A percentile compares a stretch with the other conserved stretches of the same genome.
Conservation (phyloP, 805 yeast genomes). For the Spathaspora boniae region DNA sequence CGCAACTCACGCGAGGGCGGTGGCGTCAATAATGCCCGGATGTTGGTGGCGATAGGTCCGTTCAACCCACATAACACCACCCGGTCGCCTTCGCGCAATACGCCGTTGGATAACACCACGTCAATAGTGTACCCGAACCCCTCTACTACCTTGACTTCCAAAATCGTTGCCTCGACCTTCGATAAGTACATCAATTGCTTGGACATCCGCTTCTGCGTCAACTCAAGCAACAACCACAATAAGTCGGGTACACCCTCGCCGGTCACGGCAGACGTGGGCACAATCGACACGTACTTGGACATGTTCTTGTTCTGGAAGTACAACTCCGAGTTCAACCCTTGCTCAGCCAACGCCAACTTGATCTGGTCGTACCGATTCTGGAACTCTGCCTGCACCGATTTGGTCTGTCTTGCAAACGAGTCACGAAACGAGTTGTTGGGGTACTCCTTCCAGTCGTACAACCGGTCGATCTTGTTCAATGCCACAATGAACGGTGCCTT, state of each 20-base stretch:
- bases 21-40: conserved; percentile 94
- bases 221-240: conserved; percentile 89
- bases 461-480: conserved; percentile 93
- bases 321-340: conserved; percentile 95
- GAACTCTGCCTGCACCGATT: conserved; percentile 88
- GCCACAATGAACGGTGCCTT: conserved; percentile 99
- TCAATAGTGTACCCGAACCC: conserved; percentile 99
- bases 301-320: conserved; percentile 93
- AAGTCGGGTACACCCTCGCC: conserved; percentile 99
- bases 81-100: conserved; percentile 90
- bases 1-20: conserved; percentile 96
- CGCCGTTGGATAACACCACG: conserved; percentile 96
- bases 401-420: conserved; percentile 76
- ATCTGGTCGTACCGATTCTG: conserved; percentile 81
- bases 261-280: conserved; percentile 97
- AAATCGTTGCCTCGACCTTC: conserved; percentile 89
- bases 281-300: conserved; percentile 90
- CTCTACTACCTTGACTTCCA: conserved; percentile 97
- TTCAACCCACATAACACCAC: conserved; percentile 95
- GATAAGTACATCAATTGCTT: conserved; percentile 96
- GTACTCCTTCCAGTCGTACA: conserved; percentile 86
- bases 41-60: conserved; percentile 96
- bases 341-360: conserved; percentile 91
- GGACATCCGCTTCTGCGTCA: conserved; percentile 98
- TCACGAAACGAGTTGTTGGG: conserved; percentile 97